Conservation (phyloP, 2,329 filamentous ascomycete species). For the Chrysoporthe cubensis region DNA sequence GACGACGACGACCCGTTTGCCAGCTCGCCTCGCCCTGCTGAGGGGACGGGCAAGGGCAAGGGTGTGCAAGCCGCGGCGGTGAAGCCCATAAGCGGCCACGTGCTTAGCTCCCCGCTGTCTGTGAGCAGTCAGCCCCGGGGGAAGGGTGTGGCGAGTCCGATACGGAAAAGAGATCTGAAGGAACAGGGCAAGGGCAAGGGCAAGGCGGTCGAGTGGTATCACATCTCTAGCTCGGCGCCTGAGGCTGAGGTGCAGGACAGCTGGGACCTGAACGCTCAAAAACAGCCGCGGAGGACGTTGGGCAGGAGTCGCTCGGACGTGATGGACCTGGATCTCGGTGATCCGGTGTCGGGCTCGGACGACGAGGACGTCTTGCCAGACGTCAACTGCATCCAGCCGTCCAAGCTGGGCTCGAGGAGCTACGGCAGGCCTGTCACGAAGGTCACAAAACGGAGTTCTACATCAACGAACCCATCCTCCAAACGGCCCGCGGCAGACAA, state of each 20-base stretch:
- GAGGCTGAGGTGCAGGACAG: constrained; percentile 36
- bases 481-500: constrained; percentile 31
- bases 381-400: constrained; percentile 41
- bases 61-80: constrained; percentile 3
- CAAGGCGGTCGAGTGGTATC: constrained; percentile 47
- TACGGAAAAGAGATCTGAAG: constrained; percentile 28
- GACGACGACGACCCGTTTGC: constrained; percentile 32
- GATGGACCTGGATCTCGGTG: constrained; percentile 42
- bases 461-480: constrained; percentile 19
- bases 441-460: constrained; percentile 18
- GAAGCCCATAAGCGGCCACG: constrained; percentile 19
- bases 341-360: constrained; percentile 35
- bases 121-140: constrained; percentile 32
- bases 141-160: constrained; percentile 23
- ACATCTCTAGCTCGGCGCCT: constrained; percentile 58
- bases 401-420: constrained; percentile 29
- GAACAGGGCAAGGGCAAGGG: constrained; percentile 2
- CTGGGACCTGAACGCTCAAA: constrained; percentile 3
- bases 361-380: constrained; percentile 51
- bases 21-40: constrained; percentile 29
- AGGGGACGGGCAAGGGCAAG: constrained; percentile 18
- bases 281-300: constrained; percentile 16
- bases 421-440: constrained; percentile 3
- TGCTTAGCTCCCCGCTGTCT: constrained; percentile 31
- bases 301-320: constrained; percentile 31